Conservation (phyloP, 495 filamentous ascomycete genomes). For the Hypoxylon cercidicola region DNA sequence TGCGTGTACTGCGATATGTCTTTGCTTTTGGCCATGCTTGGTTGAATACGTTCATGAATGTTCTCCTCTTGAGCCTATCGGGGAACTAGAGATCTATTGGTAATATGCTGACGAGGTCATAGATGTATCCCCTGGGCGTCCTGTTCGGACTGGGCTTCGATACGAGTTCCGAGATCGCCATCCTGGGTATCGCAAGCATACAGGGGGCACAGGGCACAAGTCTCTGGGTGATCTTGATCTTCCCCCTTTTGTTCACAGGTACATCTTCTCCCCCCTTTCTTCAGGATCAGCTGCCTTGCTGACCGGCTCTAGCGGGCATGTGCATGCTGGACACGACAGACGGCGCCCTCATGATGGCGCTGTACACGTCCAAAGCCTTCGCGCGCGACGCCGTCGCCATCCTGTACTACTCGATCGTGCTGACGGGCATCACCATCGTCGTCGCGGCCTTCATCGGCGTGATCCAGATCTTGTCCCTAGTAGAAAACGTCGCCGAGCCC, state of each 20-base stretch:
- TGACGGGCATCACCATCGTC: slow-evolving; percentile 86
- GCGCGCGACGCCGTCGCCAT: slow-evolving; percentile 85
- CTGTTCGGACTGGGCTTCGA: slow-evolving; percentile 96
- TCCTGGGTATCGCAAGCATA: slow-evolving; percentile 88
- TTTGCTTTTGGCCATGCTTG: background rate
- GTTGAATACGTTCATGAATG: too few species aligned
- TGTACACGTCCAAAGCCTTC: slow-evolving; percentile 82
- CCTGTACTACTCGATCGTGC: slow-evolving; percentile 91
- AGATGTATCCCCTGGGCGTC: slow-evolving; percentile 90
- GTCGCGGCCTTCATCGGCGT: slow-evolving; percentile 87
- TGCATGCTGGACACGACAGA: slow-evolving; percentile 90
- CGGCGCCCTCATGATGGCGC: slow-evolving; percentile 92
- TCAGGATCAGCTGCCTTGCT: slow-evolving; percentile 5
- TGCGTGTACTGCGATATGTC: background rate
- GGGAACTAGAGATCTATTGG: background rate
- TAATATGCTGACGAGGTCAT: background rate
- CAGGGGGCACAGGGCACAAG: slow-evolving; percentile 85
- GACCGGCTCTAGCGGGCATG: slow-evolving; percentile 74
- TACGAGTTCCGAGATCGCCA: slow-evolving; percentile 91
- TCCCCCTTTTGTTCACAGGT: slow-evolving; percentile 91
- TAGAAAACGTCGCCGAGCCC: slow-evolving; percentile 77
- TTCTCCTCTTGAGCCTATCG: background rate
- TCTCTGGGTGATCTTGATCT: slow-evolving; percentile 95
- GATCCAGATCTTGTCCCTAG: slow-evolving; percentile 82
- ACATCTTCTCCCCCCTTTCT: slow-evolving; percentile 25